Evolutionary conservation across 495 filamentous ascomycete genomes (phyloP).

Genomic region (Penicillium soppii): DNA sequence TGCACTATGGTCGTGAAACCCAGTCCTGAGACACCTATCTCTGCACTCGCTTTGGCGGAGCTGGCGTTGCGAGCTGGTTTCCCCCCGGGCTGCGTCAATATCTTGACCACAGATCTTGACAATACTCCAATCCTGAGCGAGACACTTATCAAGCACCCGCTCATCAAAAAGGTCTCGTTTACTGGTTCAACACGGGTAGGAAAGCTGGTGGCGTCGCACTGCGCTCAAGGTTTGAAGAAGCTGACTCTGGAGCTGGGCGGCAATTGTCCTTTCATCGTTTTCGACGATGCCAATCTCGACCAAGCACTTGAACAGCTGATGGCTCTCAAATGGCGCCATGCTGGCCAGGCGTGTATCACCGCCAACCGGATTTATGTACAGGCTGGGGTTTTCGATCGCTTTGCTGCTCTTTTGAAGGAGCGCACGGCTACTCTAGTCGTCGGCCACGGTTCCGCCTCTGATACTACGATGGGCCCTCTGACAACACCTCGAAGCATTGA

Average conservation of each 20-base stretch:
- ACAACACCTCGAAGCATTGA: constrained; percentile 64
- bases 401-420: constrained; percentile 54
- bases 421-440: constrained; percentile 57
- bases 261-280: constrained; percentile 73
- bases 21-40: constrained; percentile 61
- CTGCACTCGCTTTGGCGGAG: constrained; percentile 51
- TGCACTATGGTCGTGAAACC: constrained; percentile 66
- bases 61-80: constrained; percentile 55
- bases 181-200: constrained; percentile 68
- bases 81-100: constrained; percentile 55
- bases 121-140: constrained; percentile 65
- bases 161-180: constrained; percentile 72
- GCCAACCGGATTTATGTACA: constrained; percentile 74
- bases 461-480: constrained; percentile 66
- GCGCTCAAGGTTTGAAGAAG: constrained; percentile 66
- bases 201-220: constrained; percentile 59
- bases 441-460: constrained; percentile 59
- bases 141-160: constrained; percentile 61
- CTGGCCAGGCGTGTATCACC: constrained; percentile 72
- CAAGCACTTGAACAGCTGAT: constrained; percentile 60
- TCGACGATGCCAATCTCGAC: constrained; percentile 70
- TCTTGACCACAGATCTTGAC: constrained; percentile 55
- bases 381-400: constrained; percentile 51
- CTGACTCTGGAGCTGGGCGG: constrained; percentile 72
- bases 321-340: constrained; percentile 64